Evolutionary conservation across 495 filamentous ascomycete species (phyloP).

Genomic region (Neurospora intermedia): DNA sequence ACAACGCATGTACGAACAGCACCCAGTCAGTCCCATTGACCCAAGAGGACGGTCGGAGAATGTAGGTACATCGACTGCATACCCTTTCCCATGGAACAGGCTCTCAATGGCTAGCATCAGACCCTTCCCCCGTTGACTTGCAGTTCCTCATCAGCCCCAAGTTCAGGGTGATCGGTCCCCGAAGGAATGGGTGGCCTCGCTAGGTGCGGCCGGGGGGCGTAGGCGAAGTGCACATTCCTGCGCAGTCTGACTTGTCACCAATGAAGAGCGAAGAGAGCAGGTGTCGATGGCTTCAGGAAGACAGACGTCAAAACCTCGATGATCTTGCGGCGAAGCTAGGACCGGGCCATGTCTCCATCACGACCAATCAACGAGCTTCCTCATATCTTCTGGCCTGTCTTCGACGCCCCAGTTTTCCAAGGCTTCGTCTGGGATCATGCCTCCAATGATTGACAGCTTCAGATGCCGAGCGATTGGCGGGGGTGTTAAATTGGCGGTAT

Average conservation of each 20-base stretch:
- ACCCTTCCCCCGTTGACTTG: neutral
- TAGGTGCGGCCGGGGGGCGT: neutral
- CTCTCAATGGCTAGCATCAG: constrained; percentile 7
- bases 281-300: neutral
- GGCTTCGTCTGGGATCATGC: neutral
- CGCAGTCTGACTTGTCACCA: neutral
- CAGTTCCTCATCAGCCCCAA: constrained; percentile 13
- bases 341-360: neutral
- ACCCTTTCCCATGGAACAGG: neutral
- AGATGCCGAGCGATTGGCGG: neutral
- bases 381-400: neutral
- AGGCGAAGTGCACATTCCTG: neutral
- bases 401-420: neutral
- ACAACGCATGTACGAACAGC: neutral
- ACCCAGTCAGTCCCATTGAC: neutral
- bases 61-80: neutral
- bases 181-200: neutral
- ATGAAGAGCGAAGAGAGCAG: neutral
- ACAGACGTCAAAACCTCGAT: neutral
- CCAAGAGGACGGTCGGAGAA: neutral
- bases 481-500: neutral
- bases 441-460: neutral
- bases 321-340: neutral
- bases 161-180: constrained; percentile 1
- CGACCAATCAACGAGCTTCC: neutral